Evolutionary conservation across 352 stramenopile genomes (phyloP).

Genomic region (Phytopythium vexans): DNA sequence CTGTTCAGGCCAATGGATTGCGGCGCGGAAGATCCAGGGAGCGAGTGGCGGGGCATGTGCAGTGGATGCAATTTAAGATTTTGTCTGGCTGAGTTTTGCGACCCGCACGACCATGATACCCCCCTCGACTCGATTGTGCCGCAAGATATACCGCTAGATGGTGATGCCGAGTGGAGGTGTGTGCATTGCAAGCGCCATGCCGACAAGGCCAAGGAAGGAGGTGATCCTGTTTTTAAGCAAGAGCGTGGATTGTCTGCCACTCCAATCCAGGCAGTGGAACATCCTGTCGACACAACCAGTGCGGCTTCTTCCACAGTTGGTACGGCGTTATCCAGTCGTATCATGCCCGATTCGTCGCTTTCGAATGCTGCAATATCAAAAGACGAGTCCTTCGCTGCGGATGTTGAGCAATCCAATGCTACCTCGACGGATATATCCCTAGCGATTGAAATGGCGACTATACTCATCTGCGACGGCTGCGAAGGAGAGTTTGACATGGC

Average conservation of each 20-base stretch:
- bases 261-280: too few species aligned
- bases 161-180: slow-evolving; percentile 34
- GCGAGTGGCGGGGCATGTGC: slow-evolving; percentile 31
- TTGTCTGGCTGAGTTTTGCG: slow-evolving; percentile 43
- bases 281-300: too few species aligned
- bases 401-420: background rate
- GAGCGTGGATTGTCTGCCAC: too few species aligned
- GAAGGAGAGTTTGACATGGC: slow-evolving; percentile 57
- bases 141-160: slow-evolving; percentile 15
- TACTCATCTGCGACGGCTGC: slow-evolving; percentile 73
- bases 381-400: background rate
- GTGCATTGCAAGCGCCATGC: slow-evolving; percentile 11
- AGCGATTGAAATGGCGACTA: slow-evolving; percentile 17
- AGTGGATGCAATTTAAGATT: slow-evolving; percentile 25
- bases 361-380: too few species aligned
- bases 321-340: too few species aligned
- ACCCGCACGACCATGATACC: slow-evolving; percentile 20
- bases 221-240: too few species aligned
- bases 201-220: too few species aligned
- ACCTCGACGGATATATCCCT: background rate
- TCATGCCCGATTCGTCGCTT: too few species aligned
- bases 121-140: slow-evolving; percentile 22
- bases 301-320: too few species aligned
- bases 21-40: slow-evolving; percentile 7
- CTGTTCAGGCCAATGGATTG: slow-evolving; percentile 9